Evolutionary conservation across 225 moss, liverwort and hornwort genomes (phyloP).

Genomic region (Pseudoscleropodium purum): DNA sequence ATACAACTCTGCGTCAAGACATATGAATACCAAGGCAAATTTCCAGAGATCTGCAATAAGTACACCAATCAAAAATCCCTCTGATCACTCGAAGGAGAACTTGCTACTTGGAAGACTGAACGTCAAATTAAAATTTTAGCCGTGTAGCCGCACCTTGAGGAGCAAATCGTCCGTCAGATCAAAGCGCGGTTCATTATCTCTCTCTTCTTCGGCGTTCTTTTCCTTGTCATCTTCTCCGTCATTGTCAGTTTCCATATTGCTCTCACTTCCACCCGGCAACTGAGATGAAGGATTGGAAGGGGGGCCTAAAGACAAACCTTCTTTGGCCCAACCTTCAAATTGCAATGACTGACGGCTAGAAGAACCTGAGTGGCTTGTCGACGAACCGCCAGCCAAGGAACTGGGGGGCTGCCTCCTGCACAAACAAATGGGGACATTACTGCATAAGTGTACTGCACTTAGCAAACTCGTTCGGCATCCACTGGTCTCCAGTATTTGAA

Average conservation of each 20-base stretch:
- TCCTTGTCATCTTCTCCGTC: constrained; percentile 50
- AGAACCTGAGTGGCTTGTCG: constrained; percentile 43
- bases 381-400: constrained; percentile 48
- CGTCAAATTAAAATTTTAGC: neutral
- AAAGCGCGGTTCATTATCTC: constrained; percentile 63
- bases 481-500: neutral
- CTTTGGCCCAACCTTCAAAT: constrained; percentile 30
- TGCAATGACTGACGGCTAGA: constrained; percentile 40
- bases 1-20: neutral
- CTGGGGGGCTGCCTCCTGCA: constrained; percentile 46
- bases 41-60: neutral
- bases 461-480: neutral
- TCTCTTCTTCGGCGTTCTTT: constrained; percentile 31
- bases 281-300: constrained; percentile 22
- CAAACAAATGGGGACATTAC: neutral
- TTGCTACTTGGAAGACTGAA: neutral
- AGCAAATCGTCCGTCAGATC: constrained; percentile 87
- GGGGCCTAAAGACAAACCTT: constrained; percentile 25
- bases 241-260: constrained; percentile 43
- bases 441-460: neutral
- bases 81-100: neutral
- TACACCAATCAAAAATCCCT: neutral
- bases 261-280: constrained; percentile 20
- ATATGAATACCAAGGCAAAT: neutral
- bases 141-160: constrained; percentile 52